These are phyloP conservation scores for Carallia pectinifolia DNA, from an alignment of 345 rosid species.

Conservation along the genomic window DNA sequence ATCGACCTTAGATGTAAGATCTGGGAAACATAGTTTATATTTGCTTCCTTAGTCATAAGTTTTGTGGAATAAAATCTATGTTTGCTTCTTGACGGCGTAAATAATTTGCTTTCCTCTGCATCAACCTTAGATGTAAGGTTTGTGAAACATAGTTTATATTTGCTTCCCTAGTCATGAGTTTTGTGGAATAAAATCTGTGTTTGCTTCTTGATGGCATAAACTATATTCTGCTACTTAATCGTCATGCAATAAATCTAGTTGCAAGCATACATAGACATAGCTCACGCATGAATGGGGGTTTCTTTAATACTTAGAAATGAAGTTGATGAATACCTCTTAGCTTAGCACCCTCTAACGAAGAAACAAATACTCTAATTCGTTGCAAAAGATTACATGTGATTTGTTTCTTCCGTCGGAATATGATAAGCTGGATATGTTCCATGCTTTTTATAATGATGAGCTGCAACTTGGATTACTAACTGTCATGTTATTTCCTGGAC, in stretches of 20 bases:
- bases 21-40: not conserved
- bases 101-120: not conserved
- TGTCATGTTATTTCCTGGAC: not conserved
- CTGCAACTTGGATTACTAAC: not conserved
- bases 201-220: no score
- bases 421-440: not conserved
- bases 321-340: not conserved
- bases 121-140: conserved; percentile 27
- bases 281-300: not conserved
- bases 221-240: no score
- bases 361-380: not conserved
- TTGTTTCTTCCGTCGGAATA: not conserved
- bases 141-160: not conserved
- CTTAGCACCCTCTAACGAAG: not conserved
- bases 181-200: no score
- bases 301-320: not conserved
- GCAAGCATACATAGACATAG: not conserved
- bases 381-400: not conserved
- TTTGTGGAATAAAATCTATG: no score
- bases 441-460: not conserved
- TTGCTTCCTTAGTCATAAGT: not conserved
- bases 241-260: no score
- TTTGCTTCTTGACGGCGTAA: no score
- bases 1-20: conserved; percentile 27
- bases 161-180: not conserved